These are phyloP conservation scores for Eucalyptus cloeziana DNA, from an alignment of 345 rosid genomes.

Conservation along the genomic window DNA sequence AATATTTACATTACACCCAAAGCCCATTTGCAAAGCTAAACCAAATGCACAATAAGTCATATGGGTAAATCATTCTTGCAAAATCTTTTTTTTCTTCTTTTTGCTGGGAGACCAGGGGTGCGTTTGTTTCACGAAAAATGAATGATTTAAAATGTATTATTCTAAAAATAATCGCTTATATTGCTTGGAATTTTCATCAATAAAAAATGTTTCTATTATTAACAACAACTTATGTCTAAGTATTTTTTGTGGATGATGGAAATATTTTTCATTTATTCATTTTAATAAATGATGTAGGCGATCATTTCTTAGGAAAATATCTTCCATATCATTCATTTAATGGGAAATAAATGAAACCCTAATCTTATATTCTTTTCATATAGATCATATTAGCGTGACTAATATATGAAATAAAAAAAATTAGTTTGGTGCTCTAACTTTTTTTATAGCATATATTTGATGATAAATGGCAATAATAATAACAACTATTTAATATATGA, in stretches of 20 bases:
- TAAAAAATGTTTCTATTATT: neutral
- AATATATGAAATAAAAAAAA: neutral
- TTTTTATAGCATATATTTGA: neutral
- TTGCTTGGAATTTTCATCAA: neutral
- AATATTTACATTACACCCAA: too few species aligned
- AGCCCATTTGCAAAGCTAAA: too few species aligned
- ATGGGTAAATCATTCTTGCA: neutral
- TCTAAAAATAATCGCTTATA: neutral
- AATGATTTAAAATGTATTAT: neutral
- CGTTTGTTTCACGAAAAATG: fast-evolving
- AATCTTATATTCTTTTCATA: neutral
- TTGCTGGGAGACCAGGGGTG: neutral
- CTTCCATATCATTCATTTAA: neutral
- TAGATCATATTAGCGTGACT: neutral
- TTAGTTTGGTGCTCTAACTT: neutral
- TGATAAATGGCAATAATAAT: neutral
- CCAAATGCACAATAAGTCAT: too few species aligned
- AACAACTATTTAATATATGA: neutral
- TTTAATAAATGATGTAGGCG: neutral
- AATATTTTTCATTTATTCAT: neutral
- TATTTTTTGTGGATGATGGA: neutral
- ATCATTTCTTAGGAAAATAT: neutral
- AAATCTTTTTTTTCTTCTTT: too few species aligned
- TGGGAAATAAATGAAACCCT: neutral
- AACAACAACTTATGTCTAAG: neutral